Evolutionary conservation across 441 rosid species (phyloP).

Genomic region (Populus hybrid): DNA sequence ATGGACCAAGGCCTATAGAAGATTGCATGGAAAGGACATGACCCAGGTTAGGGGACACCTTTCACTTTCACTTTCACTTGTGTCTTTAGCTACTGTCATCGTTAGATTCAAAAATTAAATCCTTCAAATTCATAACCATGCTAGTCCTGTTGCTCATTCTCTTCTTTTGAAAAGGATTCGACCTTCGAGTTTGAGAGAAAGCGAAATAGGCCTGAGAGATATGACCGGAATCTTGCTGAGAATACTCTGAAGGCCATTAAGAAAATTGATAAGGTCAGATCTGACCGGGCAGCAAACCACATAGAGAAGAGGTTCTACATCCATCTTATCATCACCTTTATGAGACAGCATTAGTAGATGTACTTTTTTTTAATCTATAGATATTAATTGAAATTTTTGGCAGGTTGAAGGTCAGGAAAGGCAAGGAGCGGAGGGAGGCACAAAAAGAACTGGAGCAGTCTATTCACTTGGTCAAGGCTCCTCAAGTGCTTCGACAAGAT

Average conservation of each 20-base stretch:
- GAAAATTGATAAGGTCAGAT: constrained; percentile 76
- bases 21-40: constrained; percentile 89
- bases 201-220: constrained; percentile 92
- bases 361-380: background rate
- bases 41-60: constrained; percentile 50
- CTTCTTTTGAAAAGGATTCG: constrained; percentile 43
- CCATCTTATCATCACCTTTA: background rate
- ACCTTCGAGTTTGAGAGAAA: constrained; percentile 95
- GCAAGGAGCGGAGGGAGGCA: constrained; percentile 34
- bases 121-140: background rate
- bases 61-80: background rate
- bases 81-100: background rate
- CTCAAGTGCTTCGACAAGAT: constrained; percentile 34
- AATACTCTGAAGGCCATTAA: constrained; percentile 67
- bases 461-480: constrained; percentile 52
- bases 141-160: background rate
- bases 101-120: background rate
- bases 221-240: constrained; percentile 70
- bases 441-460: constrained; percentile 43
- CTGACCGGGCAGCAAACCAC: constrained; percentile 44
- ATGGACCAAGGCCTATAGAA: constrained; percentile 94
- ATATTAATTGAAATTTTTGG: background rate
- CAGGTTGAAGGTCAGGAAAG: constrained; percentile 57
- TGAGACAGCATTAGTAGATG: background rate
- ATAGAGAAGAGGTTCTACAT: constrained; percentile 47